A percentile compares a stretch with the other conserved stretches of the same genome.
Conservation (phyloP, 2,329 filamentous ascomycete genomes). For the Xylariaceae sp. region DNA sequence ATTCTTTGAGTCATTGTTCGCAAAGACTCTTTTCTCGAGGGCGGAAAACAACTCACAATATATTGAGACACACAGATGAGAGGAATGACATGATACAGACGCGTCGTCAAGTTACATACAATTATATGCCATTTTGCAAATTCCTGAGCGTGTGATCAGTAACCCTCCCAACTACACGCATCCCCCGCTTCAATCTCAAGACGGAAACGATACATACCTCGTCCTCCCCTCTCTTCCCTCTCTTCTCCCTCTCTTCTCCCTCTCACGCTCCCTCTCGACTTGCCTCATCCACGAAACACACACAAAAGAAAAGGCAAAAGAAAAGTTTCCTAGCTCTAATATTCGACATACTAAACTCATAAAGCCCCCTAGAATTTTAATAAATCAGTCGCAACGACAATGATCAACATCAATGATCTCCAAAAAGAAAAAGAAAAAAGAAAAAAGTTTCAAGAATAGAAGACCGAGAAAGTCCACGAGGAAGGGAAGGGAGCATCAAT, state of each 20-base stretch:
- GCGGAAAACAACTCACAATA: background rate
- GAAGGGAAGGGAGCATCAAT: background rate
- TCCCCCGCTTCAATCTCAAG: background rate
- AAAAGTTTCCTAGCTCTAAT: background rate
- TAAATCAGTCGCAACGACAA: background rate
- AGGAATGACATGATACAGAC: background rate
- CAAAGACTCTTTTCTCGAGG: background rate
- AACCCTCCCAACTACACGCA: too few species aligned
- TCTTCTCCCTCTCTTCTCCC: too few species aligned
- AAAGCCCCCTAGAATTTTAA: background rate
- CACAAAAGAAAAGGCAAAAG: background rate
- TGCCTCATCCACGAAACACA: too few species aligned
- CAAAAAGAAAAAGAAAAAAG: background rate
- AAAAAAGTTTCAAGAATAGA: background rate
- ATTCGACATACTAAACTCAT: background rate
- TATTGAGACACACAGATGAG: background rate
- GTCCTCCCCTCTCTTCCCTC: background rate
- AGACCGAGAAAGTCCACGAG: background rate
- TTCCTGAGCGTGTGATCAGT: too few species aligned
- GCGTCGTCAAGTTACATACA: conserved; percentile 6
- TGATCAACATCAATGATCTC: background rate
- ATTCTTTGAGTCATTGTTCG: too few species aligned
- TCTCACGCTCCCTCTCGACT: too few species aligned
- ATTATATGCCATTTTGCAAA: too few species aligned
- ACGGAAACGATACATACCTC: background rate